Evolutionary conservation across 768 basidiomycete species (phyloP).

Genomic region (Phaeotremella skinneri): DNA sequence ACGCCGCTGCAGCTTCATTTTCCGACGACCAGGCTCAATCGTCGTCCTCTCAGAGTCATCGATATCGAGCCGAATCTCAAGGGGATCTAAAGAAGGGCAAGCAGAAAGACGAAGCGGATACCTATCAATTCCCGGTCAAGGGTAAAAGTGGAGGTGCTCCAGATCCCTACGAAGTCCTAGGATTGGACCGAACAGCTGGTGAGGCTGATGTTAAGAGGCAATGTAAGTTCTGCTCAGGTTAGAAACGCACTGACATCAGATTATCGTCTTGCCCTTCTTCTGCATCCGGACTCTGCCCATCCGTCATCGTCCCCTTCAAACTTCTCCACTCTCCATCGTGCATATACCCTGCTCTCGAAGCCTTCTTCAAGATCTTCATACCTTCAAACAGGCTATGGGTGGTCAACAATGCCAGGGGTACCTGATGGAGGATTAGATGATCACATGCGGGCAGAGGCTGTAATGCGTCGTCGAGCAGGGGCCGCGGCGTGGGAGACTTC

Average conservation of each 20-base stretch:
- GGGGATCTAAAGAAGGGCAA: conserved; percentile 16
- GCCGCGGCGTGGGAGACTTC: conserved; percentile 28
- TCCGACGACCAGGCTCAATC: neutral
- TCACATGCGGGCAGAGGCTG: conserved; percentile 38
- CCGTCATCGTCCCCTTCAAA: conserved; percentile 42
- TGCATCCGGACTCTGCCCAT: conserved; percentile 50
- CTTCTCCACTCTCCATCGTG: conserved; percentile 41
- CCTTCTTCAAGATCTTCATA: conserved; percentile 32
- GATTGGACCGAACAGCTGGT: conserved; percentile 32
- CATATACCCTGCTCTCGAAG: conserved; percentile 45
- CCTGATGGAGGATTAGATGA: conserved; percentile 19
- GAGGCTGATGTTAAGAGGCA: conserved; percentile 39
- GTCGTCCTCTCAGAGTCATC: neutral
- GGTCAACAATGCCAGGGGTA: conserved; percentile 19
- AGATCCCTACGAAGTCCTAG: conserved; percentile 47
- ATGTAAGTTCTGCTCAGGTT: conserved; percentile 31
- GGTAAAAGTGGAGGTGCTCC: conserved; percentile 33
- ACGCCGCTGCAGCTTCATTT: neutral
- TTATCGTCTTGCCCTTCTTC: conserved; percentile 46
- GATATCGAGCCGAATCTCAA: neutral
- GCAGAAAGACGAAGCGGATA: conserved; percentile 12
- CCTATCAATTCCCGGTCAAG: conserved; percentile 34
- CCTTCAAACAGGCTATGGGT: conserved; percentile 45
- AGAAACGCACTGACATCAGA: conserved; percentile 25
- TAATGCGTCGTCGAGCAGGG: conserved; percentile 26